Evolutionary conservation across 1,284 basidiomycete genomes (phyloP).

Genomic region (Abortiporus biennis): DNA sequence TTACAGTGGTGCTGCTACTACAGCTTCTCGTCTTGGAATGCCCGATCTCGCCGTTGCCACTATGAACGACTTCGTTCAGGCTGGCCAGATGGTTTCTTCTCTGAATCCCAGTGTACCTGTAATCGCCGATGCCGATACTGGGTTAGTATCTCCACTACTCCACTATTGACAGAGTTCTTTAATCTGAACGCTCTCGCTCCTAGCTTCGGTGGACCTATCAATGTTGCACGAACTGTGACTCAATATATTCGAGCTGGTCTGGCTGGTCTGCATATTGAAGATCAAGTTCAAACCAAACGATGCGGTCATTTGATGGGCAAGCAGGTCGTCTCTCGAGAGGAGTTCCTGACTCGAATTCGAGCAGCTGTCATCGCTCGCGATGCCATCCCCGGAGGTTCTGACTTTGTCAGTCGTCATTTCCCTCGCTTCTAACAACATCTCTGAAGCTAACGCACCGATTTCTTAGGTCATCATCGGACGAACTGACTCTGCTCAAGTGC

Average conservation of each 20-base stretch:
- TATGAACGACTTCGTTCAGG: conserved; percentile 71
- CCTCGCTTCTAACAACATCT: conserved; percentile 27
- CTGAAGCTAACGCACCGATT: background rate
- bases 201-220: conserved; percentile 72
- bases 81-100: conserved; percentile 57
- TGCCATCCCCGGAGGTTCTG: conserved; percentile 63
- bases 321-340: conserved; percentile 72
- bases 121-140: conserved; percentile 80
- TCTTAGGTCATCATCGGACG: conserved; percentile 71
- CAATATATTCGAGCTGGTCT: conserved; percentile 70
- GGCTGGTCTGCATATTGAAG: conserved; percentile 77
- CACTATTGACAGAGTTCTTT: background rate
- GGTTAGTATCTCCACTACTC: conserved; percentile 28
- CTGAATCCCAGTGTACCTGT: conserved; percentile 60
- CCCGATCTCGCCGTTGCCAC: conserved; percentile 79
- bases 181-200: background rate
- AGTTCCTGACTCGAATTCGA: conserved; percentile 70
- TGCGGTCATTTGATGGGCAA: conserved; percentile 81
- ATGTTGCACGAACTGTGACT: conserved; percentile 71
- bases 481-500: conserved; percentile 76
- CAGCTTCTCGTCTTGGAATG: conserved; percentile 69
- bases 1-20: conserved; percentile 67
- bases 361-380: conserved; percentile 72
- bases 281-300: conserved; percentile 79
- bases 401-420: conserved; percentile 41